phyloP scores from a whole-genome alignment of 2,329 filamentous ascomycete species.

The Aspergillus felis region DNA sequence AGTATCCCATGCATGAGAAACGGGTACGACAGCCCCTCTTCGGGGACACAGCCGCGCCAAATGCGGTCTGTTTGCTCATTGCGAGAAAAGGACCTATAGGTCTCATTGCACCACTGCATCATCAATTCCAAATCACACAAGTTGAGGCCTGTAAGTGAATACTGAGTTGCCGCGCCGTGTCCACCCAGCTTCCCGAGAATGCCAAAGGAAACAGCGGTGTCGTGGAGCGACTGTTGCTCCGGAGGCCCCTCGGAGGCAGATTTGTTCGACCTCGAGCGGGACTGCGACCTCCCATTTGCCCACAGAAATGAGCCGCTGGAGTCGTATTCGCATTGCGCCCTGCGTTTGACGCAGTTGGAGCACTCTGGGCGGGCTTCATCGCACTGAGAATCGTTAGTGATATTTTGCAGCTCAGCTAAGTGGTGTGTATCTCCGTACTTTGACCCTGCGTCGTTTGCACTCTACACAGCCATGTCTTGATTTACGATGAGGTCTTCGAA shows the following conservation, averaged over 20 bases:
- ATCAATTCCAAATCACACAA: constrained; percentile 44
- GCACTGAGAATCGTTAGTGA: constrained; percentile 19
- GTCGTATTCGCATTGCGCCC: constrained; percentile 31
- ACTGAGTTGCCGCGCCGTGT: constrained; percentile 5
- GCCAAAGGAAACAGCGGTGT: constrained; percentile 20
- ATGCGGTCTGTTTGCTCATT: constrained; percentile 28
- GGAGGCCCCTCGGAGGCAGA: constrained; percentile 18
- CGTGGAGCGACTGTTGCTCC: constrained; percentile 9
- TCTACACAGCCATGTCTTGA: constrained; percentile 33
- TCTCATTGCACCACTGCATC: constrained; percentile 36
- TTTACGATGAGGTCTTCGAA: constrained; percentile 34
- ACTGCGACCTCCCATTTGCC: constrained; percentile 25
- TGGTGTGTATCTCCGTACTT: constrained; percentile 18
- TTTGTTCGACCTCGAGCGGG: constrained; percentile 13
- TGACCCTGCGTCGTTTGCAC: constrained; percentile 34
- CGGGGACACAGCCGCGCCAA: constrained; percentile 29
- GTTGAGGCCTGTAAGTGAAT: constrained; percentile 32
- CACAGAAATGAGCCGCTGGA: constrained; percentile 28
- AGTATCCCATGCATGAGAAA: constrained; percentile 38
- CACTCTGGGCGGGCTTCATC: constrained; percentile 31
- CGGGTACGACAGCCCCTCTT: constrained; percentile 31
- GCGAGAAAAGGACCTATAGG: constrained; percentile 27
- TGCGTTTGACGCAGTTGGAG: constrained; percentile 30
- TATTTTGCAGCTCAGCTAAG: neutral
- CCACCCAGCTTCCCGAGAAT: constrained; percentile 20